These are phyloP conservation scores for Fusarium napiforme DNA, from an alignment of 2,329 filamentous ascomycete genomes.

Conservation along the genomic window DNA sequence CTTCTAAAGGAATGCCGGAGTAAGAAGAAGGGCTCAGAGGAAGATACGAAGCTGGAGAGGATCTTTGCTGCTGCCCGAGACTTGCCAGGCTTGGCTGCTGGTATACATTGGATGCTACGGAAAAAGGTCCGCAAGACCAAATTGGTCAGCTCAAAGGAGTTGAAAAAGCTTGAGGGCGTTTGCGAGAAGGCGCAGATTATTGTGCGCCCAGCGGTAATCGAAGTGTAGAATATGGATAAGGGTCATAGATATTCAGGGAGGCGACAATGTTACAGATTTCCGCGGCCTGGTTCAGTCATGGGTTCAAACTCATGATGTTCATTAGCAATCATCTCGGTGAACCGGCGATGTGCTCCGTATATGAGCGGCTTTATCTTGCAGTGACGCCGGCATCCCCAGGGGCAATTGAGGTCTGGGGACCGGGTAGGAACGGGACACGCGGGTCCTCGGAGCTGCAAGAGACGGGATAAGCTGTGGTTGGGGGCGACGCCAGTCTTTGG, in stretches of 20 bases:
- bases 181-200: slow-evolving; percentile 49
- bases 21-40: slow-evolving; percentile 56
- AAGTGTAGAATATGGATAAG: slow-evolving; percentile 9
- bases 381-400: slow-evolving; percentile 35
- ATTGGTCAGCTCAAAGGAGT: slow-evolving; percentile 61
- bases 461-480: slow-evolving; percentile 20
- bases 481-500: slow-evolving; percentile 22
- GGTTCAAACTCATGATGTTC: background rate
- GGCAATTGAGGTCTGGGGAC: slow-evolving; percentile 29
- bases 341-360: slow-evolving; percentile 9
- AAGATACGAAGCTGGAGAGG: slow-evolving; percentile 69
- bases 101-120: slow-evolving; percentile 82
- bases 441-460: slow-evolving; percentile 20
- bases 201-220: slow-evolving; percentile 40
- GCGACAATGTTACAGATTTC: background rate
- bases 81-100: slow-evolving; percentile 74
- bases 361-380: slow-evolving; percentile 12
- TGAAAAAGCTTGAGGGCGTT: slow-evolving; percentile 54
- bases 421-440: slow-evolving; percentile 43
- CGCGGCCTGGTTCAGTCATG: background rate
- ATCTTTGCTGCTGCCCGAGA: slow-evolving; percentile 74
- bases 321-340: slow-evolving; percentile 11
- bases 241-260: background rate
- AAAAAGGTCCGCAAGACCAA: slow-evolving; percentile 77
- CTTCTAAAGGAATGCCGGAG: slow-evolving; percentile 72